A percentile compares a stretch with the other conserved stretches of the same genome.
Conservation (phyloP, 306 rosid genomes). For the Lathyrus aphaca region DNA sequence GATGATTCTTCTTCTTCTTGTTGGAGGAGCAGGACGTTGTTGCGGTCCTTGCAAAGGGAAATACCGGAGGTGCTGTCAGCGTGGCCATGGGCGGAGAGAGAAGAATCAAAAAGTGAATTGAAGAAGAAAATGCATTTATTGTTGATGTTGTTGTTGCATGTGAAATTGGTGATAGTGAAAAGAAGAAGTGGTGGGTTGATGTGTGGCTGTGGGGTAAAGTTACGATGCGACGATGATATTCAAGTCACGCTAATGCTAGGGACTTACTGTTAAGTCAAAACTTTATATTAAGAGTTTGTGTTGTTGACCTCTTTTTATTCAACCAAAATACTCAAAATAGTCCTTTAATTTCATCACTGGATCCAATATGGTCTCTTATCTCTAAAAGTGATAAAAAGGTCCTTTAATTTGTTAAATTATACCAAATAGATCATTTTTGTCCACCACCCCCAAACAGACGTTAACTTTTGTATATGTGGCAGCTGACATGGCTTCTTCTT, state of each 20-base stretch:
- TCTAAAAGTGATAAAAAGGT: no score
- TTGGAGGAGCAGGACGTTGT: conserved; percentile 34
- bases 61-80: conserved; percentile 41
- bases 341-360: no score
- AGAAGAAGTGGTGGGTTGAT: not conserved
- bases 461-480: no score
- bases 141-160: not conserved
- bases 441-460: no score
- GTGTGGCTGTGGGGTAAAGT: conserved; percentile 2
- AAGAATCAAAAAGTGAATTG: not conserved
- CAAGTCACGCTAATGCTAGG: not conserved
- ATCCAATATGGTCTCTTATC: no score
- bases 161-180: conserved; percentile 2
- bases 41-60: conserved; percentile 32
- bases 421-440: no score
- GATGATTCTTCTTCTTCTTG: conserved; percentile 5
- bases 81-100: conserved; percentile 47
- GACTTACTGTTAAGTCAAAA: no score
- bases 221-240: not conserved
- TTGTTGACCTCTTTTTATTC: no score
- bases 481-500: no score
- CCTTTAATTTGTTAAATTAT: no score
- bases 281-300: no score
- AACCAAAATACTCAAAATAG: no score
- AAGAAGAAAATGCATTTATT: not conserved